Conservation (phyloP, 2,329 filamentous ascomycete genomes). For the Botrytis hyacinthi region DNA sequence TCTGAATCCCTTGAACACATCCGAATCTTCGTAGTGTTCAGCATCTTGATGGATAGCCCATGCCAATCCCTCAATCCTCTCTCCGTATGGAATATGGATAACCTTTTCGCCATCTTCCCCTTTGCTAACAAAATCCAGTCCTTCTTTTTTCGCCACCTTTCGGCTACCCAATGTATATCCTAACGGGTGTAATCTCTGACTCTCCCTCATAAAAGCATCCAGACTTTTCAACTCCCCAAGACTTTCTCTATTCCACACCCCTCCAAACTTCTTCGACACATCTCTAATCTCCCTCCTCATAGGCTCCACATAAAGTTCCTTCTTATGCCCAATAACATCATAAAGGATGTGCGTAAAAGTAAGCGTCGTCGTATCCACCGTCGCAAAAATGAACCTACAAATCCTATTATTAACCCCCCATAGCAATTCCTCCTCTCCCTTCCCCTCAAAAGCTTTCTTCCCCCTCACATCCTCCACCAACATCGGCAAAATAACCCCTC, state of each 20-base stretch:
- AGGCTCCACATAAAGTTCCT: neutral
- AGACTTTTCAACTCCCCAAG: constrained; percentile 5
- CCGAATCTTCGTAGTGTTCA: constrained; percentile 1
- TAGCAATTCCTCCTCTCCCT: neutral
- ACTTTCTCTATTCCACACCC: constrained; percentile 4
- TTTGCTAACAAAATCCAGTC: neutral
- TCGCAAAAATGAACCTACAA: constrained; percentile 14
- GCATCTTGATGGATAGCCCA: constrained; percentile 15
- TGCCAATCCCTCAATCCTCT: neutral
- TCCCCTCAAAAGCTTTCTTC: neutral
- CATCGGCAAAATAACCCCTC: neutral
- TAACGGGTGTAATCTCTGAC: constrained; percentile 15
- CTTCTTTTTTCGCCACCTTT: constrained; percentile 10
- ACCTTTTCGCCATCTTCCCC: neutral
- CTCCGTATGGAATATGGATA: neutral
- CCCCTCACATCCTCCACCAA: constrained; percentile 8
- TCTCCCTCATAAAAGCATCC: constrained; percentile 17
- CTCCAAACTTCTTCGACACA: neutral
- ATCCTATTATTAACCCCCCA: neutral
- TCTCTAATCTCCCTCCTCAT: constrained; percentile 13
- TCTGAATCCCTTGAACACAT: constrained; percentile 13
- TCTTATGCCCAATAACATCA: constrained; percentile 11
- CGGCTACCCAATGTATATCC: constrained; percentile 15
- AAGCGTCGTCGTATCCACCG: constrained; percentile 13
- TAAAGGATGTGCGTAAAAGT: constrained; percentile 14